A percentile compares a stretch with the other conserved stretches of the same genome.
Conservation (phyloP, 495 filamentous ascomycete species). For the Venustampulla echinocandica region DNA sequence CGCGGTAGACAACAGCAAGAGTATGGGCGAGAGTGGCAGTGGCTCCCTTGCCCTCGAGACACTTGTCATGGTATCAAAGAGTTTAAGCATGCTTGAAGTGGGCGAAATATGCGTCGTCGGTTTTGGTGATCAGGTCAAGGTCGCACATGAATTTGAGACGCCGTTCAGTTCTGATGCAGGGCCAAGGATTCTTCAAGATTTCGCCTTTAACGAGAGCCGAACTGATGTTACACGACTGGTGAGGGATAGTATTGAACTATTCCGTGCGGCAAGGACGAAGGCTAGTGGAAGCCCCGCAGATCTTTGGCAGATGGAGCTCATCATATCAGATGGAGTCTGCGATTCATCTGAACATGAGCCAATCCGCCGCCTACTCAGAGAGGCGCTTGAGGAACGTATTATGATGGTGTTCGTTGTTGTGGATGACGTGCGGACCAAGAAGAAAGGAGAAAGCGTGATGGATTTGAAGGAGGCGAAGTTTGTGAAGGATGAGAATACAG, state of each 20-base stretch:
- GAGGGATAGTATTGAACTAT: constrained; percentile 65
- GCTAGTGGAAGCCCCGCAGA: constrained; percentile 54
- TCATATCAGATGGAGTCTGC: constrained; percentile 88
- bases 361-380: constrained; percentile 69
- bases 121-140: constrained; percentile 78
- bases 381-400: constrained; percentile 84
- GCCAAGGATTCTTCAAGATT: constrained; percentile 68
- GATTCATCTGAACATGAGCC: constrained; percentile 68
- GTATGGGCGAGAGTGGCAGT: constrained; percentile 70
- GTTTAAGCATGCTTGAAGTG: constrained; percentile 82
- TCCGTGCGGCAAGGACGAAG: constrained; percentile 63
- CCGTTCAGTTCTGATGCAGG: constrained; percentile 81
- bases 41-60: constrained; percentile 79
- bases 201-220: constrained; percentile 73
- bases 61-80: constrained; percentile 76
- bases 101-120: constrained; percentile 83
- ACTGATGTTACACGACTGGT: constrained; percentile 81
- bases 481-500: constrained; percentile 53
- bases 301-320: constrained; percentile 92
- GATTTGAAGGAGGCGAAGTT: constrained; percentile 77
- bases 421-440: constrained; percentile 55
- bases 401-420: constrained; percentile 98
- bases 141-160: constrained; percentile 80
- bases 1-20: constrained; percentile 90
- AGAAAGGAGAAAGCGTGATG: constrained; percentile 50